Evolutionary conservation across 176 grass and related monocot species (phyloP).

Genomic region (Eragrostis nindensis): DNA sequence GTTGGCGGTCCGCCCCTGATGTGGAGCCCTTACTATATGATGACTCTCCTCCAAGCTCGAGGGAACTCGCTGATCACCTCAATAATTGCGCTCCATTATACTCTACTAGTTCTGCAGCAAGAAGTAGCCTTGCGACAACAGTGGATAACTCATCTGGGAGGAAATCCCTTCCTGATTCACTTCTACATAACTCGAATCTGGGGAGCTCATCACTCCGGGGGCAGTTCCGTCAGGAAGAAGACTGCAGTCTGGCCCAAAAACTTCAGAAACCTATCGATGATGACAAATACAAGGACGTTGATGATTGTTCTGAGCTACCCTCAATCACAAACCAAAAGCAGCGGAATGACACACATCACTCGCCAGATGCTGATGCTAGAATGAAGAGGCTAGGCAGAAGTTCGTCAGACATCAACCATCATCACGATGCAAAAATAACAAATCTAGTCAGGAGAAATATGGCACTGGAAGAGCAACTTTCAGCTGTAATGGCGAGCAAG

Average conservation of each 20-base stretch:
- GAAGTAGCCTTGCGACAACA: constrained; percentile 69
- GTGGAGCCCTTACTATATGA: constrained; percentile 65
- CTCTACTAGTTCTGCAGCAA: constrained; percentile 55
- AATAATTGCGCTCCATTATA: constrained; percentile 55
- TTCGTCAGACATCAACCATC: constrained; percentile 65
- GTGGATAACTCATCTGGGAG: constrained; percentile 67
- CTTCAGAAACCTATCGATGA: constrained; percentile 79
- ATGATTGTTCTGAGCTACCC: constrained; percentile 46
- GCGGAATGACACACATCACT: constrained; percentile 12
- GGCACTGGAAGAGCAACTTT: constrained; percentile 65
- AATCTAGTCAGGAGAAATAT: constrained; percentile 61
- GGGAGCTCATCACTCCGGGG: constrained; percentile 69
- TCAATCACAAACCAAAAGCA: constrained; percentile 43
- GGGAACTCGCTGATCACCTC: constrained; percentile 55
- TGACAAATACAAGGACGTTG: constrained; percentile 66
- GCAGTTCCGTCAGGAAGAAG: constrained; percentile 81
- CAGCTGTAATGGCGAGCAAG: constrained; percentile 52
- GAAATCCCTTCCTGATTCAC: constrained; percentile 74
- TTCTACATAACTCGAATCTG: constrained; percentile 53
- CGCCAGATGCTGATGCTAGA: constrained; percentile 55
- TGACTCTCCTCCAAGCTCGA: constrained; percentile 62
- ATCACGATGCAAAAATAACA: constrained; percentile 64
- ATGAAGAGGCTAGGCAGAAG: constrained; percentile 49
- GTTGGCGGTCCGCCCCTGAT: constrained; percentile 87
- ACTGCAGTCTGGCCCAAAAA: constrained; percentile 75